Evolutionary conservation across 768 basidiomycete genomes (phyloP), one percentile per base, ranked within the genome.

Genomic region (Boletellus emodensis): DNA sequence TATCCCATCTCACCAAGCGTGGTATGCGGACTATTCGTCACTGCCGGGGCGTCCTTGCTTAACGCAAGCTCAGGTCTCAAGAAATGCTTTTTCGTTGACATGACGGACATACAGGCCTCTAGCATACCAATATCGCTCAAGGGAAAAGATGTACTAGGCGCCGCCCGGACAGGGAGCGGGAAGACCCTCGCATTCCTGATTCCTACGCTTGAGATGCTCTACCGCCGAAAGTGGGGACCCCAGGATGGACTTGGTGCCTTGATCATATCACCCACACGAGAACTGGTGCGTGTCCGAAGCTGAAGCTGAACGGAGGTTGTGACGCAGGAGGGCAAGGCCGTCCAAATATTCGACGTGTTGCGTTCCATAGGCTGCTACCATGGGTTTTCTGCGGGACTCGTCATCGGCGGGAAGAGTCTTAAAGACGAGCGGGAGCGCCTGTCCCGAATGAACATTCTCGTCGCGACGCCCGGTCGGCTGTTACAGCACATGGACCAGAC

Each of bases 401-500:
- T 98, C 15, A 99, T 99, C 38, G 95, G 95, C 6, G 95, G 95
- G 40, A 99, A 97, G 75, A 92, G 85, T 59, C 67, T 97, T 43
- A 94, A 93, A 64, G 94, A 95, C 54, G 95, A 99, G 66, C 76
- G 82, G 34, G 94, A 94, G 18, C 78, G 95, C 7, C 69, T 99
- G 38, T 78, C 85, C 10, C 79, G 90, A 37, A 98, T 98, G 94
- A 99, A 99, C 61, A 96, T 99, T 51, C 80, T 99, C n/a, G 90
- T 99, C 14, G 95, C 95, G 2, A 98, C 95, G 4, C 95, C 95
- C 5, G 95, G 95, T 22, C 80, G 95, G 40, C 74, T 99, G 38
- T 73, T 99, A 40, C 96, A 99, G 61, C 96, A 99, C 67, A 89
- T 99, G 87, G 96, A 98, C 65, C 94, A 97, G 68, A 98, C 96